Evolutionary conservation across 306 rosid genomes (phyloP), one percentile per base, ranked within the genome.

Genomic region (Inga leiocalycina): DNA sequence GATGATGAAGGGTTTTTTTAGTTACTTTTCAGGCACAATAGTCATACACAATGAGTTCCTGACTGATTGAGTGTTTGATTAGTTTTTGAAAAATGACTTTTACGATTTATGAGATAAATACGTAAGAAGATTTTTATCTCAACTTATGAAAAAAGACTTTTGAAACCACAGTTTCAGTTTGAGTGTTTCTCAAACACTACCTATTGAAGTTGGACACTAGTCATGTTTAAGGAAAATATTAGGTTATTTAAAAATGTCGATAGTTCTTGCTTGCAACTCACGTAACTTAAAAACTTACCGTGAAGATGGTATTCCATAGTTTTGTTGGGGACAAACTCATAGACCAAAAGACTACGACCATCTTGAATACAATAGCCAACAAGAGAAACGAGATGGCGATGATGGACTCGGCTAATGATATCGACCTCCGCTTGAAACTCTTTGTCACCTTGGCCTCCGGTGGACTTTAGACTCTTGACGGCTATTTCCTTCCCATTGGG

Each of bases 401-500:
- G 99, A 77, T 93, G 99, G 37, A 95, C 99, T 15, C 97, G 94
- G 56, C 99, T 95, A 13, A 95, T 93, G 15, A 88, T 91, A 39
- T 95, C 99, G 32, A 93, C 93, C 88, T 95, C 98, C 0, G 92
- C 96, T 59, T 87, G 94, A 37, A 95, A 92, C 64, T 95, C 99
- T 6, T 80, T 87, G 46, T 90, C 94, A 2, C 97, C 99, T 86
- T 93, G 96, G 0, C 89, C 86, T 0, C 93, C 90, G 0, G 91
- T 89, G 0, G 92, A 20, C 65, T 92, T 93, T 12, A 95, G 93
- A 82, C 97, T 89, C 79, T 93, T 95, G 45, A 95, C 99, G 0
- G 97, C 97, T 9, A 95, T 88, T 79, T 93, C 99, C 84, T 93
- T 95, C 4, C 99, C 99, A 54, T 95, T 93, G 5, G 99, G 94